Evolutionary conservation across 202 grass and related monocot genomes (phyloP), one percentile per base, ranked within the genome.

Genomic region (Digitaria exilis): DNA sequence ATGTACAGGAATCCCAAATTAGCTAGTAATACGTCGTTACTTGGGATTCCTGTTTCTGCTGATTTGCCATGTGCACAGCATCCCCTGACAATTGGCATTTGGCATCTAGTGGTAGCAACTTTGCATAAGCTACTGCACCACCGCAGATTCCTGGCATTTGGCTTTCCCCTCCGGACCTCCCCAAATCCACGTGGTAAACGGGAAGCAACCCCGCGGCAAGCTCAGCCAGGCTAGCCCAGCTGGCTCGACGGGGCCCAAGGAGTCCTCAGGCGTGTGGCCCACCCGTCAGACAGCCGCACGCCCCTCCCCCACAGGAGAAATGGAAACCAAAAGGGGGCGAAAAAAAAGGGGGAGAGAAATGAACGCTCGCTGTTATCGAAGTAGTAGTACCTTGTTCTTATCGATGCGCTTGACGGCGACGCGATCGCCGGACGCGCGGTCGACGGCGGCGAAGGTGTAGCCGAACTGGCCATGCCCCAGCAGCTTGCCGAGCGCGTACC

Each of bases 401-500:
- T 97, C 89, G 76, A 97, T 94, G 81, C 94, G 84, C 77, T 97
- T 97, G 71, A 97, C 91, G 17, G 94, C 94, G 65, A 94, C 89
- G 50, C 84, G 84, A 42, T 97, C 75, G 26, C 80, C 73, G 67
- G 82, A 88, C 72, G 58, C 46, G 71, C 92, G 82, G 78, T 97
- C 89, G 28, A 88, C 89, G 87, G 94, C 89, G 69, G 88, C 87
- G 70, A 79, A 94, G 77, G 94, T 93, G 84, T 93, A 93, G 7
- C 94, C 91, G 55, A 94, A 94, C 87, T 97, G 91, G 13, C 91
- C 91, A 69, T 94, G 89, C 15, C 91, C 94, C 22, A 97, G 85
- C 34, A 94, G 82, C 84, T 92, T 97, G 49, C 94, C 89, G 46
- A 94, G 88, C 46, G 79, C 26, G 65, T 92, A 97, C 18, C 91